A percentile compares a stretch with the other conserved stretches of the same genome.
Conservation (phyloP, 2,329 filamentous ascomycete species). For the Aspergillus aculeatus region DNA sequence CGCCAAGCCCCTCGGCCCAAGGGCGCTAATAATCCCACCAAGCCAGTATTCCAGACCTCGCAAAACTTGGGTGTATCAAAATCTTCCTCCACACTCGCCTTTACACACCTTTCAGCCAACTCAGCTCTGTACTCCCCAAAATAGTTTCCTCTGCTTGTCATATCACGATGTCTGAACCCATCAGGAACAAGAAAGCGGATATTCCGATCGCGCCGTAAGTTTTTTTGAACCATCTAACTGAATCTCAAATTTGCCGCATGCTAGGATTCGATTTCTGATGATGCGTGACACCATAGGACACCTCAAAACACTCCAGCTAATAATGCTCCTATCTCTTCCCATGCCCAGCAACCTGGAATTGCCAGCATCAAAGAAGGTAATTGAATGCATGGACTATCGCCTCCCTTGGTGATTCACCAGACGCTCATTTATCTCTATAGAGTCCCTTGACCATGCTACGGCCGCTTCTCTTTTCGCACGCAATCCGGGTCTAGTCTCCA, state of each 20-base stretch:
- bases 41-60: slow-evolving; percentile 36
- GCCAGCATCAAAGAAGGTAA: slow-evolving; percentile 96
- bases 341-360: slow-evolving; percentile 91
- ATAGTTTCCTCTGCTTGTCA: slow-evolving; percentile 10
- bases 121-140: slow-evolving; percentile 12
- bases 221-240: slow-evolving; percentile 7
- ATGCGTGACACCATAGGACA: slow-evolving; percentile 62
- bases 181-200: slow-evolving; percentile 65
- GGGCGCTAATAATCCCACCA: slow-evolving; percentile 45
- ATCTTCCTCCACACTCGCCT: slow-evolving; percentile 35
- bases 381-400: neutral
- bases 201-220: slow-evolving; percentile 64
- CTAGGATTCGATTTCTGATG: slow-evolving; percentile 22
- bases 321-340: slow-evolving; percentile 95
- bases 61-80: slow-evolving; percentile 39
- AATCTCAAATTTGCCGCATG: slow-evolving; percentile 3
- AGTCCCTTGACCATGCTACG: slow-evolving; percentile 82
- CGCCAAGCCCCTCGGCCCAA: slow-evolving; percentile 44
- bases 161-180: slow-evolving; percentile 62
- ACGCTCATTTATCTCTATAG: slow-evolving; percentile 50
- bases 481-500: slow-evolving; percentile 89
- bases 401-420: neutral
- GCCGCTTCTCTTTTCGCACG: slow-evolving; percentile 92
- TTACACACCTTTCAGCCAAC: slow-evolving; percentile 24
- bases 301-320: slow-evolving; percentile 96